Evolutionary conservation across 208 protist species (phyloP).

Genomic region (Trichomonas vaginalis): DNA sequence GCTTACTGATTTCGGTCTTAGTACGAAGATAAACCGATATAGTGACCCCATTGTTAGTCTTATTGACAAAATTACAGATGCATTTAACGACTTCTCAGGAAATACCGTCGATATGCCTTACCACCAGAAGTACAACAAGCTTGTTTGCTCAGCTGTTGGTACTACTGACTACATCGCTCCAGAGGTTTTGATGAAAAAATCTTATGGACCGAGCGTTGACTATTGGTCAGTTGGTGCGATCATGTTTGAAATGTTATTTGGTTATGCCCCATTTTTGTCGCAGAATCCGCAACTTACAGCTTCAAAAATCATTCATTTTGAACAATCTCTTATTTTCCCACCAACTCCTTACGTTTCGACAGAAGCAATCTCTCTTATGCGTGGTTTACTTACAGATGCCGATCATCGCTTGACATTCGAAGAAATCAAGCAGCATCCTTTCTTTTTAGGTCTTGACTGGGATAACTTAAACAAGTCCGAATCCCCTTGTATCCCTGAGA

Average conservation of each 20-base stretch:
- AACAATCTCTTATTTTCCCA: not conserved
- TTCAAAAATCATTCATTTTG: not conserved
- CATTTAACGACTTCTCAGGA: not conserved
- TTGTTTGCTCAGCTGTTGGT: conserved; percentile 42
- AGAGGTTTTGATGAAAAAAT: conserved; percentile 44
- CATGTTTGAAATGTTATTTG: conserved; percentile 53
- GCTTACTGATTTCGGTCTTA: conserved; percentile 39
- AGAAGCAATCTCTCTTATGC: not conserved
- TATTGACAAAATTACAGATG: conserved; percentile 4
- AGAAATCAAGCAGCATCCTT: conserved; percentile 11
- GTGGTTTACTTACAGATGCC: not conserved
- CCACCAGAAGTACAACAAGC: not conserved
- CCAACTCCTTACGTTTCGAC: not conserved
- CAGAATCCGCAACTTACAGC: not conserved
- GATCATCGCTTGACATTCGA: not conserved
- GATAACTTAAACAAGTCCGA: not conserved
- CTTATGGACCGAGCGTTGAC: conserved; percentile 50
- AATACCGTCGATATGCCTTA: not conserved
- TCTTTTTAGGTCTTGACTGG: not conserved
- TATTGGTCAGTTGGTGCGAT: conserved; percentile 54
- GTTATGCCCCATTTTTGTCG: conserved; percentile 20
- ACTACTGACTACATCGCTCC: conserved; percentile 57
- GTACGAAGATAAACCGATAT: not conserved
- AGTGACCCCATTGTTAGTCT: not conserved
- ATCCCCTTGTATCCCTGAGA: not conserved